Base-by-base conservation (phyloP, 768 basidiomycete genomes). In the Phylloporus arenicola region DNA sequence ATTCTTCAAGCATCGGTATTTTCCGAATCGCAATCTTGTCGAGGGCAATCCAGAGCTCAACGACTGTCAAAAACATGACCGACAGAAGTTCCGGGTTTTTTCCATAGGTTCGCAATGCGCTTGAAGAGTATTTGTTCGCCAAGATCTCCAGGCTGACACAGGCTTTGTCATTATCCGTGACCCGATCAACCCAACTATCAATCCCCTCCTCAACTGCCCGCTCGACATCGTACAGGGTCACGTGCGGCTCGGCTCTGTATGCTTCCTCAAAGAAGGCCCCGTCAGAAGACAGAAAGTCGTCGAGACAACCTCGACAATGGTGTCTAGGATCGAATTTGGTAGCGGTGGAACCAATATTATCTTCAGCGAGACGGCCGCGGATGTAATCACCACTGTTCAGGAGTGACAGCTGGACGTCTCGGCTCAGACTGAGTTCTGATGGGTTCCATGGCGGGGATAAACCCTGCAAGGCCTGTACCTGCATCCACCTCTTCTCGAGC, bases 141-240 rank as follows among this genome's bases (percentile, higher is more conserved):
- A 33, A 33, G 2, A 35, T 17, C 34, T 35, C 34, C 34, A 35
- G n/a, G 6, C 34, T 3, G 3, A 17, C 27, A 24, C 34, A 33
- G 12, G 34, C 34, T 16, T 6, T 16, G 12, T 35, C n/a, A 8
- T 17, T 35, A 16, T 35, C 34, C 7, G 8, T 8, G 34, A 17
- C 34, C 34, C 7, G 14, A n/a, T 3, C n/a, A 12, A 35, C 34
- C 34, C n/a, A 35, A 7, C 7, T 16, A 35, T 35, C 34, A 6
- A 35, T n/a, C 7, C 34, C 34, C 7, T 17, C 16, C 34, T 17
- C n/a, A 4, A 35, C n/a, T 9, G 34, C n/a, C 14, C 7, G 45
- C 54, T 76, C 75, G 33, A 76, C 65, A 50, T 76, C 75, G 9
- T 57, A 67, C 0, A 76, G 22, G 5, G 64, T 51, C 29, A 57